A percentile compares a stretch with the other conserved stretches of the same genome.
phyloP scores from a whole-genome alignment of 495 filamentous ascomycete species.

The Penicillium arizonense region DNA sequence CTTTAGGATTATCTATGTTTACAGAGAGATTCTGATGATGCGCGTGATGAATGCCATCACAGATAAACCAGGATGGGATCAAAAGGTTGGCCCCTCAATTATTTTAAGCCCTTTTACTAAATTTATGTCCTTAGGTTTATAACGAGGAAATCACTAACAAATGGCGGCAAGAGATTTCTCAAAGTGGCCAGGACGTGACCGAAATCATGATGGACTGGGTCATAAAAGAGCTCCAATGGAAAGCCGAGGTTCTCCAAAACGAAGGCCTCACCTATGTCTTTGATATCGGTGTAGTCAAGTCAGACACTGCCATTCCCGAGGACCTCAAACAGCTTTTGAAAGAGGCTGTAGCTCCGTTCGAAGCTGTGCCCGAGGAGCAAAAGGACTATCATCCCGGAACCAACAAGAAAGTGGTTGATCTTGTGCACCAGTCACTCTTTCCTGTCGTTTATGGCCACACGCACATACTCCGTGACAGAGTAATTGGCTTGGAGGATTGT shows the following conservation, averaged over 20 bases:
- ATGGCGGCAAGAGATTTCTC: constrained; percentile 37
- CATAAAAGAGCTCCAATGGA: constrained; percentile 50
- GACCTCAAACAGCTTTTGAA: constrained; percentile 24
- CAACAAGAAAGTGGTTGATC: constrained; percentile 53
- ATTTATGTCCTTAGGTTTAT: constrained; percentile 25
- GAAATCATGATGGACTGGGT: constrained; percentile 51
- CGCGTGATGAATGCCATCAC: constrained; percentile 38
- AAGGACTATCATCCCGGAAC: constrained; percentile 62
- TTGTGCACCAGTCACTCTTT: constrained; percentile 62
- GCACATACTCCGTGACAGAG: constrained; percentile 37
- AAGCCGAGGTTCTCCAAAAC: constrained; percentile 28
- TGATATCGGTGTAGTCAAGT: constrained; percentile 34
- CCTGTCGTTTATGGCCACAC: constrained; percentile 56
- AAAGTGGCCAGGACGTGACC: constrained; percentile 31
- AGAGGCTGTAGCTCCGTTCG: constrained; percentile 31
- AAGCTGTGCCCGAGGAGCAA: constrained; percentile 39
- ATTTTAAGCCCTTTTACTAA: background rate
- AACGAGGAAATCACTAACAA: constrained; percentile 39
- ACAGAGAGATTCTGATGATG: constrained; percentile 25
- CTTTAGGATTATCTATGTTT: background rate
- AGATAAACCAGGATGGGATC: constrained; percentile 48
- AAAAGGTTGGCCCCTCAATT: constrained; percentile 30
- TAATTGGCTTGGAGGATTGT: constrained; percentile 42
- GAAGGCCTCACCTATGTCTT: constrained; percentile 30
- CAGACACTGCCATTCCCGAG: constrained; percentile 31